Base-by-base conservation (phyloP, 345 rosid genomes). In the Lepidium aucheri region DNA sequence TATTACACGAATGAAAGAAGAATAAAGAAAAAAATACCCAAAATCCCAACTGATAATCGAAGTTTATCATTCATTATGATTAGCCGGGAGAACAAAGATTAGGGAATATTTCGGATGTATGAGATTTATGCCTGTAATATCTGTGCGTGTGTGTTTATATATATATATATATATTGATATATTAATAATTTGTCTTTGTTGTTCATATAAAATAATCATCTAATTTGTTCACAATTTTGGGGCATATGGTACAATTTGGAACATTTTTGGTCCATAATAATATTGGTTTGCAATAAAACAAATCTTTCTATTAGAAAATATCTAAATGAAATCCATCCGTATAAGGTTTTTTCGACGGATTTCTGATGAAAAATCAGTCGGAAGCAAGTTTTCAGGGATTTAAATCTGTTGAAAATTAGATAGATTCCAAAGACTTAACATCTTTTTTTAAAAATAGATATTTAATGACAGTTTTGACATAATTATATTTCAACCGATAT, bases 31-130 rank as follows among this genome's bases (percentile, higher is more conserved):
- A 53, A 40, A 32, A 18, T 78, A 81, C 92, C 90, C 80, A 87
- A 76, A 57, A 84, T 55, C 63, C 95, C 97, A 47, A 84, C 35
- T 15, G 84, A 82, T n/a, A 90, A 69, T 63, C 83, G 90, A 70
- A 86, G 68, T 57, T 60, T 78, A 58, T 81, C 86, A 66, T 66
- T 81, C 87, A 90, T 86, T 69, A 42, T 70, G 76, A 63, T 50
- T 41, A 22, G 42, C 33, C 4, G 5, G 57, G 65, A 54, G 68
- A 71, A 38, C 45, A 30, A 60, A 76, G 43, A 24, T 14, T 41
- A 58, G 17, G 13, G 34, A 47, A 49, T 50, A 7, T 53, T 12
- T 65, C 13, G 17, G 54, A 58, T 41, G 67, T 65, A 41, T 30
- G 41, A 64, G 70, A 47, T 38, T 64, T 63, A 56, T 12, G 46